A percentile compares a stretch with the other conserved stretches of the same genome.
These are phyloP conservation scores for Fusarium nematophilum DNA, from an alignment of 2,329 filamentous ascomycete genomes.

Conservation along the genomic window DNA sequence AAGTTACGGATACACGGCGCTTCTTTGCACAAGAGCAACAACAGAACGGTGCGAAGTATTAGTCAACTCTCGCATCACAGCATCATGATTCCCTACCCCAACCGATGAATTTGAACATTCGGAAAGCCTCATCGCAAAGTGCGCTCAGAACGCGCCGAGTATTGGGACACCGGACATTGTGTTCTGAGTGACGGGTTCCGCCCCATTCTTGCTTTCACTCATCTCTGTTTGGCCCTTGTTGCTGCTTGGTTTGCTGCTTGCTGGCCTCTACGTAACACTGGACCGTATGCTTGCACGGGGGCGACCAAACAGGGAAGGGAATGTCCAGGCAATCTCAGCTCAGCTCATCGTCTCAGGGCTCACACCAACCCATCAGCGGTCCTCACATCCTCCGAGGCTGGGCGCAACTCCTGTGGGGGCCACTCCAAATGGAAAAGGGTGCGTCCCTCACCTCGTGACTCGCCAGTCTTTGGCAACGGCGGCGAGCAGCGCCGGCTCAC, in stretches of 20 bases:
- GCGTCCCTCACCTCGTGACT: conserved; percentile 9
- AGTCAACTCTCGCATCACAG: background rate
- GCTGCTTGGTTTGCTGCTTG: conserved; percentile 8
- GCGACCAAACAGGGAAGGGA: conserved; percentile 7
- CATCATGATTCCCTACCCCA: no score
- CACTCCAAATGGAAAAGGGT: conserved; percentile 6
- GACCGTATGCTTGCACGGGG: background rate
- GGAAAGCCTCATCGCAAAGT: no score
- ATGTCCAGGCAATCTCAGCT: conserved; percentile 20
- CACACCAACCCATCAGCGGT: conserved; percentile 5
- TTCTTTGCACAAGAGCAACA: background rate
- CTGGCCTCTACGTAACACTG: background rate
- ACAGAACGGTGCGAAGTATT: background rate
- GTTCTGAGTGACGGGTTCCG: conserved; percentile 1
- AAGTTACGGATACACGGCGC: conserved; percentile 1
- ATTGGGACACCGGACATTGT: no score
- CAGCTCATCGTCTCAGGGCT: conserved; percentile 12
- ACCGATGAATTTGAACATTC: no score
- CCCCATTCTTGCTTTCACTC: conserved; percentile 17
- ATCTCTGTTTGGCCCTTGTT: conserved; percentile 12
- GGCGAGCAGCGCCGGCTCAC: conserved; percentile 5
- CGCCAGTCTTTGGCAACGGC: background rate
- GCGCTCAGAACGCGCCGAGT: no score
- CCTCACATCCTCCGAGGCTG: conserved; percentile 7
- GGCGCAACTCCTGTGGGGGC: conserved; percentile 12